Percentiles rank a stretch among this genome's conserved stretches.
phyloP scores from a whole-genome alignment of 2,329 filamentous ascomycete species.

The Pseudogymnoascus sp. region DNA sequence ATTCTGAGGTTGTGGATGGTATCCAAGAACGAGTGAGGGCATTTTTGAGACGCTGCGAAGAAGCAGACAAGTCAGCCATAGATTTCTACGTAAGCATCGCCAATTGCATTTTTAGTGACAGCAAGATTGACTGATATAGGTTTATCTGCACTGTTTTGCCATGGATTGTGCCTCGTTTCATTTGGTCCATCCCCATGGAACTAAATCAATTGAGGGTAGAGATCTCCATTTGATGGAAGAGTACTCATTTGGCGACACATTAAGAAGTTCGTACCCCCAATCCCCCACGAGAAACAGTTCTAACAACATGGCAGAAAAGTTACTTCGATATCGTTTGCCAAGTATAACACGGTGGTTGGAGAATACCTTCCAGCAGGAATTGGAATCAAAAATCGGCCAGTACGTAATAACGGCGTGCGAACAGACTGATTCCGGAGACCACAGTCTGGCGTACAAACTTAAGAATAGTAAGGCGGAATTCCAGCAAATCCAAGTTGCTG shows the following conservation, averaged over 20 bases:
- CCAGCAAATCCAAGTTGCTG: slow-evolving; percentile 47
- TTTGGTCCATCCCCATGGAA: slow-evolving; percentile 58
- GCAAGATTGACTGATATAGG: slow-evolving; percentile 10
- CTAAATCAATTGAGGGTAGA: slow-evolving; percentile 47
- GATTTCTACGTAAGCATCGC: slow-evolving; percentile 51
- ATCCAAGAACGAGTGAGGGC: slow-evolving; percentile 47
- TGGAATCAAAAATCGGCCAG: not conserved
- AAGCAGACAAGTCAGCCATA: slow-evolving; percentile 36
- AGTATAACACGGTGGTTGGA: slow-evolving; percentile 30
- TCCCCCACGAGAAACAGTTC: not conserved
- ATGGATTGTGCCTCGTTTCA: slow-evolving; percentile 62
- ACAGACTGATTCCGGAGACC: slow-evolving; percentile 38
- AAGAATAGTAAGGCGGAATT: slow-evolving; percentile 41
- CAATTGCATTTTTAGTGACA: not conserved
- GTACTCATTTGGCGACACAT: slow-evolving; percentile 56
- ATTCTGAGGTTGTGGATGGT: slow-evolving; percentile 43
- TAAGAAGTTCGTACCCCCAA: slow-evolving; percentile 45
- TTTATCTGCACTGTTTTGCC: slow-evolving; percentile 52
- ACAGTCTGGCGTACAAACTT: slow-evolving; percentile 52
- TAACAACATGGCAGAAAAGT: not conserved
- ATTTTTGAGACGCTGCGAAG: slow-evolving; percentile 46
- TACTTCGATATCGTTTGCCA: slow-evolving; percentile 4
- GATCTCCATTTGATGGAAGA: slow-evolving; percentile 61
- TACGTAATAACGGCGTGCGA: slow-evolving; percentile 47
- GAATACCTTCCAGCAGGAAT: not conserved